These are phyloP conservation scores for Rubia peregrina DNA, from an alignment of 305 asterid genomes.

Conservation along the genomic window DNA sequence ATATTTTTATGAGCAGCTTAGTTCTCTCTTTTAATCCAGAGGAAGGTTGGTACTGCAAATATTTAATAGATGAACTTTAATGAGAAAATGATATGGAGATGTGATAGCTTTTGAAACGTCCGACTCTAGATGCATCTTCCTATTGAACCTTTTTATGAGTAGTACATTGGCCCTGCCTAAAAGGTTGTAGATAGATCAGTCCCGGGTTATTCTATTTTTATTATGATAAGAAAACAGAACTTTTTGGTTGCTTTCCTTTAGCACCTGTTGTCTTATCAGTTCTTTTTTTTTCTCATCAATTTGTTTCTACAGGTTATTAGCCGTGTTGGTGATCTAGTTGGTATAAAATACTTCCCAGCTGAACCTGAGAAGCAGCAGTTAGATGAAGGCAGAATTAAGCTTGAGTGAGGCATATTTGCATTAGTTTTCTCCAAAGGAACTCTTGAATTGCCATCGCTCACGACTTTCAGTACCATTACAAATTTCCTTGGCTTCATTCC, in stretches of 20 bases:
- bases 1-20: background rate
- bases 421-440: conserved; percentile 16
- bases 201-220: background rate
- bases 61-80: background rate
- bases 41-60: background rate
- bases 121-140: background rate
- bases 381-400: conserved; percentile 41
- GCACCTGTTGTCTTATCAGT: no score
- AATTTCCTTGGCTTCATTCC: conserved; percentile 14
- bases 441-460: background rate
- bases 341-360: conserved; percentile 63
- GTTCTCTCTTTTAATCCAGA: background rate
- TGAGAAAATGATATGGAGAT: background rate
- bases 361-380: conserved; percentile 59
- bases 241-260: background rate
- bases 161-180: background rate
- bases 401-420: conserved; percentile 28
- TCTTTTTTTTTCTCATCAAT: background rate
- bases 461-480: background rate
- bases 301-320: conserved; percentile 39
- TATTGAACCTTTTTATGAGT: background rate
- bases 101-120: background rate
- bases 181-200: background rate
- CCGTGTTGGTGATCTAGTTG: conserved; percentile 55
- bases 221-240: background rate